Percentiles rank a stretch among this genome's conserved stretches.
Conservation (phyloP, 129 eudicot genomes). For the Pseudognaphalium luteoalbum region DNA sequence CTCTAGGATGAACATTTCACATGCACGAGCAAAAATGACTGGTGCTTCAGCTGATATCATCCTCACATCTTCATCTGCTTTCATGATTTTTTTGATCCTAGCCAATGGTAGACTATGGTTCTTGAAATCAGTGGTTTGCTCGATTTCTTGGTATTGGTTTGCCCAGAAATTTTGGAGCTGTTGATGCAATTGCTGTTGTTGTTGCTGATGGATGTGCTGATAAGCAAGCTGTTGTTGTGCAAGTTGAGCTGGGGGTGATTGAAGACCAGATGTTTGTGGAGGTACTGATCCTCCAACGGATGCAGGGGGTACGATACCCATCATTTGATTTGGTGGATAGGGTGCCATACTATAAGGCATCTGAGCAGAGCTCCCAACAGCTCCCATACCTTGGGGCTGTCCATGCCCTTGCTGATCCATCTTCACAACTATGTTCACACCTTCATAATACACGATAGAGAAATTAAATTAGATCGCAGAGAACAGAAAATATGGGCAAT, state of each 20-base stretch:
- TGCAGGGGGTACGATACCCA: constrained; percentile 53
- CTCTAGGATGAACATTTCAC: constrained; percentile 94
- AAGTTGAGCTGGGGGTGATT: constrained; percentile 69
- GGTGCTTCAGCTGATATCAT: constrained; percentile 99
- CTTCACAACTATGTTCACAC: neutral
- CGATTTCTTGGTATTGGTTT: constrained; percentile 84
- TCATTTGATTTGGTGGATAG: constrained; percentile 81
- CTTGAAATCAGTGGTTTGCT: constrained; percentile 79
- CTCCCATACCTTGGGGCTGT: constrained; percentile 56
- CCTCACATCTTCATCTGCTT: constrained; percentile 91
- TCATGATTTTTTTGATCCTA: constrained; percentile 92
- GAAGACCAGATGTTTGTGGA: constrained; percentile 62
- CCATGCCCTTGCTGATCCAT: constrained; percentile 97
- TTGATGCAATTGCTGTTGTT: constrained; percentile 76
- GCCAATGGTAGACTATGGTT: constrained; percentile 91
- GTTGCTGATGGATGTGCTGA: constrained; percentile 94
- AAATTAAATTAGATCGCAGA: neutral
- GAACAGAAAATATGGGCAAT: neutral
- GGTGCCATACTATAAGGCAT: constrained; percentile 62
- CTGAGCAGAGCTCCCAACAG: constrained; percentile 53
- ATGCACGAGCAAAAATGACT: constrained; percentile 86
- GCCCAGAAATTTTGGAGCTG: constrained; percentile 89
- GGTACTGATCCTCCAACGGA: constrained; percentile 63
- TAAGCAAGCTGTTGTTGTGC: constrained; percentile 91
- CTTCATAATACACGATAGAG: neutral